Base-by-base conservation (phyloP, 345 rosid species). In the Eutrema yunnanense region DNA sequence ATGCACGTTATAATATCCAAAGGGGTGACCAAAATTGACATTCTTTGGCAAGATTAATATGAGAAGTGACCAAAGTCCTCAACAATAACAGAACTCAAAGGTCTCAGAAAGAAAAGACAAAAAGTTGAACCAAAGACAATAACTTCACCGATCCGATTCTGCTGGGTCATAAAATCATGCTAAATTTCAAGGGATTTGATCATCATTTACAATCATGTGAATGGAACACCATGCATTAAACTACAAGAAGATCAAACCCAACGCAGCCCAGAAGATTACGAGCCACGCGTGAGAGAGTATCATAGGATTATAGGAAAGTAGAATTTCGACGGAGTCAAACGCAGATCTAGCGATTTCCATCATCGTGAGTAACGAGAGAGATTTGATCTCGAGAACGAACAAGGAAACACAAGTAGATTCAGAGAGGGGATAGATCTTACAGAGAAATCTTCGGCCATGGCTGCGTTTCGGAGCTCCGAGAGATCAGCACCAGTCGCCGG, bases 381-480 rank as follows among this genome's bases (percentile, higher is more conserved):
- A 69, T 54, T 46, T 49, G 55, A 56, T 63, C 38, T 46, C 16
- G 7, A 26, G 5, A 67, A 30, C 6, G 22, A 69, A n/a, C 2
- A 26, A 63, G 29, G 9, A 64, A 69, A 42, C 5, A 38, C 12
- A 61, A 2, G 12, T 12, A 44, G n/a, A 36, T 4, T 30, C 4
- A 9, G 65, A 55, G 16, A 68, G 8, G 2, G 10, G 6, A 51
- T 7, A 52, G 41, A 34, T 14, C 72, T 71, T 65, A 76, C 80
- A 57, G 75, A 6, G 56, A 76, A 76, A 1, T 76, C 80, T 19
- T 71, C 80, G 48, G 80, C 76, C 80, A 76, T 71, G 19, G 62
- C 46, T 14, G 30, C 38, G 52, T 5, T 61, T 62, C 16, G 11
- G 64, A 62, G 75, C 80, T 71, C 58, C 49, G 67, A 57, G 41